Percentiles rank a stretch among this genome's conserved stretches.
Conservation (phyloP, 331 rosid species). For the Prunus yedoensis region DNA sequence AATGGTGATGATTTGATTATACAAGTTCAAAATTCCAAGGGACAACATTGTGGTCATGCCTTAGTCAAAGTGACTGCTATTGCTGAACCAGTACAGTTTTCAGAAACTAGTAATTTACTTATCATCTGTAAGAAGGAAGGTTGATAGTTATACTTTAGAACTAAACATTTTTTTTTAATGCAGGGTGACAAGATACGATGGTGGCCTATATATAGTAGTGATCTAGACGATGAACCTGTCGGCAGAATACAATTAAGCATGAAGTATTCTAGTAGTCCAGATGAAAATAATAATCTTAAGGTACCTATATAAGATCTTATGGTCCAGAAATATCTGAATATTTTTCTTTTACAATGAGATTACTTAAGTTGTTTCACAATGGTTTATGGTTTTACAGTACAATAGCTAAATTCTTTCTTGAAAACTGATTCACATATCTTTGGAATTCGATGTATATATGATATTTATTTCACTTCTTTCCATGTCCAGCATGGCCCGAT, state of each 20-base stretch:
- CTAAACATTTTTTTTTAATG: conserved; percentile 4
- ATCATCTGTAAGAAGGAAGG: background rate
- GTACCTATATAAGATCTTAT: conserved; percentile 5
- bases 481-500: conserved; percentile 25
- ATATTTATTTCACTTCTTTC: background rate
- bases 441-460: background rate
- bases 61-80: conserved; percentile 36
- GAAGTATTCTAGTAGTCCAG: conserved; percentile 21
- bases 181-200: conserved; percentile 37
- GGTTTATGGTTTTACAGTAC: too few relatives aligned
- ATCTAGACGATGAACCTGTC: conserved; percentile 29
- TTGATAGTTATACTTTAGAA: background rate
- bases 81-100: conserved; percentile 28
- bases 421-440: background rate
- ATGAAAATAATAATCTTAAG: conserved; percentile 26
- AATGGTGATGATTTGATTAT: conserved; percentile 30
- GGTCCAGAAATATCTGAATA: background rate
- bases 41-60: conserved; percentile 26
- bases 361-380: background rate
- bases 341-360: background rate
- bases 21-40: conserved; percentile 37
- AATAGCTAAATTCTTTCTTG: background rate
- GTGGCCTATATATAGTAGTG: conserved; percentile 32
- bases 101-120: background rate
- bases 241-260: conserved; percentile 34